These are phyloP conservation scores for Ustilago trichophora DNA, from an alignment of 1,284 basidiomycete species.

Conservation along the genomic window DNA sequence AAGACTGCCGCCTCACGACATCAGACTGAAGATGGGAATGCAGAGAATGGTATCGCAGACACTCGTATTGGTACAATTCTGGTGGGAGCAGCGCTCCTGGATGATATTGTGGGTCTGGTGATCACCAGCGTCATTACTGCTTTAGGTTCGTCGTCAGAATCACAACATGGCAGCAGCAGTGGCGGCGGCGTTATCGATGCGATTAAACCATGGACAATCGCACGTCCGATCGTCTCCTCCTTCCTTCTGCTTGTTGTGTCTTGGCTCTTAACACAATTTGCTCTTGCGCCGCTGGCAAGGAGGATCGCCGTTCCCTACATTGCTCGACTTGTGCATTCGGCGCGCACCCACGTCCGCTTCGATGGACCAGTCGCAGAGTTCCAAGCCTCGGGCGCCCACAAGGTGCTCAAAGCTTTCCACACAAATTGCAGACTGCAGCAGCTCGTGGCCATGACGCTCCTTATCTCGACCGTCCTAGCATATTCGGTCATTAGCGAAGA, in stretches of 20 bases:
- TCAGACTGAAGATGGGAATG: conserved; percentile 4
- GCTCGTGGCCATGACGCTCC: conserved; percentile 4
- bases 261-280: conserved; percentile 13
- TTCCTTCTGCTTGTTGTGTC: conserved; percentile 65
- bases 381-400: neutral
- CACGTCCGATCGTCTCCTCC: conserved; percentile 68
- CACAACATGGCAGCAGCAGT: no score
- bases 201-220: conserved; percentile 67
- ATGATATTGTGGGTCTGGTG: conserved; percentile 72
- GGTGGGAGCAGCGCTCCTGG: conserved; percentile 71
- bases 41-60: conserved; percentile 66
- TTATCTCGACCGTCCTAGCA: conserved; percentile 11
- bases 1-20: neutral
- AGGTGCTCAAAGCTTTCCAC: neutral
- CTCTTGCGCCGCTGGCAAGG: conserved; percentile 1
- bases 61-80: conserved; percentile 71
- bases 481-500: conserved; percentile 24
- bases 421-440: conserved; percentile 1
- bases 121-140: conserved; percentile 70
- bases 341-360: neutral
- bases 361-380: neutral
- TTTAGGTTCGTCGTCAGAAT: conserved; percentile 54
- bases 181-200: no score
- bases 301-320: conserved; percentile 27
- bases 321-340: neutral